Evolutionary conservation across 495 filamentous ascomycete genomes (phyloP).

Genomic region (Aspergillus cristatus): DNA sequence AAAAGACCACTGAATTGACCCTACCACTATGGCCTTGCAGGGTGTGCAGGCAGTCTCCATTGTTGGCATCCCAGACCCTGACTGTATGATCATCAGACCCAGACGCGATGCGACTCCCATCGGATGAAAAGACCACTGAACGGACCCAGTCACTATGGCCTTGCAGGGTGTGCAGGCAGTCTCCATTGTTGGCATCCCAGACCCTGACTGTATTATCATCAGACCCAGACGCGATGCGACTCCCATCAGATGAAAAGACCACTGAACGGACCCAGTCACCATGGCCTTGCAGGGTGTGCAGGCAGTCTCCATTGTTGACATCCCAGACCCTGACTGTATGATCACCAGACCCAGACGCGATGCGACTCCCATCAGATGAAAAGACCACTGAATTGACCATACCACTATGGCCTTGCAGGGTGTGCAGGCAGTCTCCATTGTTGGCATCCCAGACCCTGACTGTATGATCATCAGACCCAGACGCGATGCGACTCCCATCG

Average conservation of each 20-base stretch:
- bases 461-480: not conserved
- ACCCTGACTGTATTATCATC: not conserved
- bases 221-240: not conserved
- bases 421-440: constrained; percentile 1
- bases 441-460: constrained; percentile 5
- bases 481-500: constrained; percentile 2
- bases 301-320: too few relatives aligned
- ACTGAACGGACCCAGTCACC: not conserved
- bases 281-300: constrained; percentile 12
- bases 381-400: not conserved
- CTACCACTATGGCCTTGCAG: too few relatives aligned
- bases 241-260: not conserved
- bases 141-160: too few relatives aligned
- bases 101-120: too few relatives aligned
- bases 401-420: constrained; percentile 9
- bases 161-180: too few relatives aligned
- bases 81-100: too few relatives aligned
- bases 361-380: not conserved
- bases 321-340: not conserved
- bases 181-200: too few relatives aligned
- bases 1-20: too few relatives aligned
- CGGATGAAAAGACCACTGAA: too few relatives aligned
- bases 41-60: too few relatives aligned
- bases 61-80: too few relatives aligned
- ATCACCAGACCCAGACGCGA: not conserved